These are phyloP conservation scores for Euphorbia tirucalli DNA, from an alignment of 345 rosid genomes.

Conservation along the genomic window DNA sequence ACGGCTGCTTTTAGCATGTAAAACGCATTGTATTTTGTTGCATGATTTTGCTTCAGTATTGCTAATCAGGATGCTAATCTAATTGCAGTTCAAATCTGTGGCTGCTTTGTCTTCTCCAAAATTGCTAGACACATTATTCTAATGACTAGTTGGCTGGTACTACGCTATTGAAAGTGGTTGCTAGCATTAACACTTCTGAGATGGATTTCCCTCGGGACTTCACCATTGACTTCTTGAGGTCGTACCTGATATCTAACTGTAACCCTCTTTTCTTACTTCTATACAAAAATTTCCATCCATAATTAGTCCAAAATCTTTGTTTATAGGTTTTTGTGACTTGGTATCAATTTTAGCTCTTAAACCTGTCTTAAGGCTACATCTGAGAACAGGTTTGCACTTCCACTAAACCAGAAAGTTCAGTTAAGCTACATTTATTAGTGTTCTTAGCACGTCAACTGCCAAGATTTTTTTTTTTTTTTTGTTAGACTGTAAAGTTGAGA, in stretches of 20 bases:
- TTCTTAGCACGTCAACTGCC: neutral
- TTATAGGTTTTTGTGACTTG: conserved; percentile 18
- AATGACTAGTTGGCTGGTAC: conserved; percentile 30
- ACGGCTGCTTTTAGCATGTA: neutral
- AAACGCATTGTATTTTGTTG: neutral
- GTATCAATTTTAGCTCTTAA: conserved; percentile 26
- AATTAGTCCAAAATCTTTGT: conserved; percentile 8
- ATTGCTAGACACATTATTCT: conserved; percentile 61
- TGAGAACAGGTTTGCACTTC: conserved; percentile 10
- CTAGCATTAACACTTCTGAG: conserved; percentile 25
- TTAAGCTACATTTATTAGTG: conserved; percentile 3
- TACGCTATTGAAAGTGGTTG: conserved; percentile 18
- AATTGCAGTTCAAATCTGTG: conserved; percentile 74
- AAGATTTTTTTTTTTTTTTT: neutral
- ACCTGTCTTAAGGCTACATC: conserved; percentile 14
- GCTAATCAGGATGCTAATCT: conserved; percentile 15
- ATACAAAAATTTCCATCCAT: conserved; percentile 14
- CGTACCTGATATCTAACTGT: conserved; percentile 14
- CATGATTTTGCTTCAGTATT: neutral
- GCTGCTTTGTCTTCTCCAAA: conserved; percentile 56
- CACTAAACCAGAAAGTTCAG: conserved; percentile 10
- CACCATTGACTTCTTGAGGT: too few relatives aligned
- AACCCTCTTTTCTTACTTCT: conserved; percentile 9
- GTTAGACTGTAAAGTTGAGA: conserved; percentile 13
- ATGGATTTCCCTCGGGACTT: conserved; percentile 14